Evolutionary conservation across 306 rosid genomes (phyloP).

Genomic region (Calophaca sinica): DNA sequence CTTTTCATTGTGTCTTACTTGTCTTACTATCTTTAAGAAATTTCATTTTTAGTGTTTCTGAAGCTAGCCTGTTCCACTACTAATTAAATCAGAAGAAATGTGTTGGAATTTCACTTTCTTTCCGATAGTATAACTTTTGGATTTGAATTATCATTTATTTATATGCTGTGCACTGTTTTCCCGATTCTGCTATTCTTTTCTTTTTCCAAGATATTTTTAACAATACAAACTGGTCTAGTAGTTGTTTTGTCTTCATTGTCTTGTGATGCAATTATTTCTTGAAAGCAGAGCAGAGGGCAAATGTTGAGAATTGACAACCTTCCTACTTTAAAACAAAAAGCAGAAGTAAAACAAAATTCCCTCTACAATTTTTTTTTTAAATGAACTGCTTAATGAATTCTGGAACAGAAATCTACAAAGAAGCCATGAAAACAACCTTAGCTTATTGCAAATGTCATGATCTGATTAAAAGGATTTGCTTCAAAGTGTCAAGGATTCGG

Average conservation of each 20-base stretch:
- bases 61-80: slow-evolving; percentile 13
- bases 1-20: slow-evolving; percentile 15
- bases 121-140: not conserved
- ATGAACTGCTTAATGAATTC: not conserved
- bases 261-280: not conserved
- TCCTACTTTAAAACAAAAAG: not conserved
- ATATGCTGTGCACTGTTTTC: not conserved
- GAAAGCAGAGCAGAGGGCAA: slow-evolving; percentile 3
- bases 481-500: no score
- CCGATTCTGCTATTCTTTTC: not conserved
- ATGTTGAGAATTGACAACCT: not conserved
- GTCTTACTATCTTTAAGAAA: slow-evolving; percentile 9
- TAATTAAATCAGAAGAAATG: slow-evolving; percentile 20
- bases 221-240: not conserved
- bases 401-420: not conserved
- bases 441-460: no score
- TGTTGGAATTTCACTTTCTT: slow-evolving; percentile 6
- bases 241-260: not conserved
- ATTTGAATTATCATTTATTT: not conserved
- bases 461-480: no score
- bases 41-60: slow-evolving; percentile 11
- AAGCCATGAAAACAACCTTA: not conserved
- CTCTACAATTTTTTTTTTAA: not conserved
- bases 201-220: slow-evolving; percentile 11
- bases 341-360: not conserved